Base-by-base conservation (phyloP, 495 filamentous ascomycete genomes). In the Penicillium atrosanguineum region DNA sequence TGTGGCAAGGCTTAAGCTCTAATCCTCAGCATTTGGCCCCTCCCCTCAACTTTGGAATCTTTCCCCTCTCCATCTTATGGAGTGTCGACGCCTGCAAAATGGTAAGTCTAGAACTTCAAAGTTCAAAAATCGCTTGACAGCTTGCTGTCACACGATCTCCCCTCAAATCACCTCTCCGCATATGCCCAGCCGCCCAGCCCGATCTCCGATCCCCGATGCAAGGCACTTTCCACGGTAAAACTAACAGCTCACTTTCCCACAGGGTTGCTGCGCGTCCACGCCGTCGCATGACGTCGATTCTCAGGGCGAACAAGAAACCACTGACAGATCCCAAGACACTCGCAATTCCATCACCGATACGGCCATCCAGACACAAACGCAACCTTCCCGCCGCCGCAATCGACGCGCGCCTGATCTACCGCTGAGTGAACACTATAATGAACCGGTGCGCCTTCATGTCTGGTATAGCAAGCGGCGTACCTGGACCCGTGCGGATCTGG, bases 401-500 rank as follows among this genome's bases (percentile, higher is more conserved):
- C 44, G 60, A 28, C 34, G 50, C 53, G 45, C 52, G 45, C 26
- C 64, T 21, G 36, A 60, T 46, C 18, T 57, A 51, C 53, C 75
- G 0, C 57, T 81, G 18, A 61, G 56, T 19, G 70, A 79, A 50
- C 78, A 81, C 55, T 79, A 76, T 54, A 83, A 80, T 31, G 63
- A 71, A 21, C 80, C 80, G 3, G 66, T 83, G 44, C 74, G 74
- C 23, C 64, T 55, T 0, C 80, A 83, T 62, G 54, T 72, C 16
- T 83, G 80, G 79, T 68, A 70, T 28, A 69, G 75, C 55, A 79
- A 80, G 54, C 71, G 69, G 8, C 76, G 71, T 16, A 46, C 61
- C 11, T 86, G 85, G 83, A 83, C 74, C 1, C 75, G 76, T 20
- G 53, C 57, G 6, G 65, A 79, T 41, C 67, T 84, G 2, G 68